Base-by-base conservation (phyloP, 768 basidiomycete species). In the Amanita subjunquillea region DNA sequence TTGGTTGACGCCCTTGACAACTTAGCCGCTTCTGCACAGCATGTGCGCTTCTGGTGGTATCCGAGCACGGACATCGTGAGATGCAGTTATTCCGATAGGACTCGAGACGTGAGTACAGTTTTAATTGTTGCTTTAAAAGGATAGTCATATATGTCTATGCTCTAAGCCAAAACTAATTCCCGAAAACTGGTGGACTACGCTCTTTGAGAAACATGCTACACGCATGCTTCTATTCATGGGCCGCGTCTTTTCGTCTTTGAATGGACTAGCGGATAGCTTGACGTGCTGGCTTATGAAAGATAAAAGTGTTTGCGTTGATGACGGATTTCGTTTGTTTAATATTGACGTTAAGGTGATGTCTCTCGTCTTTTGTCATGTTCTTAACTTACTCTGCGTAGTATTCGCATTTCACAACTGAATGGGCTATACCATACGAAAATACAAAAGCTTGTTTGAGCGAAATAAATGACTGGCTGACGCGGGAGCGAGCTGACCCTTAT, bases 11-110 rank as follows among this genome's bases (percentile, higher is more conserved):
- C 73, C 50, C 61, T 91, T n/a, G 78, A 86, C 53, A 54, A 64
- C 2, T 63, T 88, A 47, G 79, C 74, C 27, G 61, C 59, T 47
- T 72, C 81, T n/a, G 83, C 88, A 2, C 80, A 99, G 66, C 91
- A 96, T 64, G 87, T 90, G n/a, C 76, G 92, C 15, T 75, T 92
- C 15, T 96, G 91, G 90, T 99, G 94, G 94, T 95, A 84, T 69
- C 92, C 94, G 2, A 82, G 87, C 46, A 76, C 81, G 12, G 83
- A 84, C 54, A 68, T 68, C 32, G 74, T 95, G 46, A 78, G 89
- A 36, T 77, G 87, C 48, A 87, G 83, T 61, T 72, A 81, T 56
- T 76, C 85, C 30, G 77, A 90, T 68, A 78, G 93, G 54, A 90
- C 91, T 4, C 63, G 64, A 50, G 86, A 90, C 75, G 93, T 94